These are phyloP conservation scores for Oryza glumipatula DNA, from an alignment of 176 grass and related monocot species.

Conservation along the genomic window DNA sequence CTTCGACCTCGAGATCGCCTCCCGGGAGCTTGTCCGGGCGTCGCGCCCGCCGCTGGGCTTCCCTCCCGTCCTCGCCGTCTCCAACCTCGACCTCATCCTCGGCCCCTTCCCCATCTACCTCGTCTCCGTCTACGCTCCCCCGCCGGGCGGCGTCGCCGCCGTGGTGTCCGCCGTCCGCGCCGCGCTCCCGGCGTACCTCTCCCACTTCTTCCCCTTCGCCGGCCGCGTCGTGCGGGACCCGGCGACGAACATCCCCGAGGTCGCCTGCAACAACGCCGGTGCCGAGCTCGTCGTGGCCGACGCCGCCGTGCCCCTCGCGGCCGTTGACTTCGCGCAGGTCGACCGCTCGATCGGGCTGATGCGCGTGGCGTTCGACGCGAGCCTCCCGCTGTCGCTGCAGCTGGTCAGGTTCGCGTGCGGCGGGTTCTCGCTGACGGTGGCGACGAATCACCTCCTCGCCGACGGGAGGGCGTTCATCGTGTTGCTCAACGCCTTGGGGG, in stretches of 20 bases:
- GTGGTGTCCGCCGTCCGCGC: slow-evolving; percentile 37
- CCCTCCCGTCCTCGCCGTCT: slow-evolving; percentile 47
- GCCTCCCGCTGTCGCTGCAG: slow-evolving; percentile 65
- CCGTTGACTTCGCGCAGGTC: slow-evolving; percentile 53
- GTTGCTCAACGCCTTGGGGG: slow-evolving; percentile 39
- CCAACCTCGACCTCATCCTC: slow-evolving; percentile 70
- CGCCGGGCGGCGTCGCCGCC: slow-evolving; percentile 18
- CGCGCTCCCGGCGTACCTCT: slow-evolving; percentile 53
- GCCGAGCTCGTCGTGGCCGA: slow-evolving; percentile 81
- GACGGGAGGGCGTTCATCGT: slow-evolving; percentile 56
- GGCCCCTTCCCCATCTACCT: slow-evolving; percentile 51
- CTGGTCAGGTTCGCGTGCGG: slow-evolving; percentile 71
- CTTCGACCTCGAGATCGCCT: slow-evolving; percentile 39
- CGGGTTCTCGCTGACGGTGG: slow-evolving; percentile 59
- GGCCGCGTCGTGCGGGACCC: slow-evolving; percentile 43
- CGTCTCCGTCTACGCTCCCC: slow-evolving; percentile 43
- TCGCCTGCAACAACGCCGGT: slow-evolving; percentile 64
- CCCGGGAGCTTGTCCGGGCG: slow-evolving; percentile 44
- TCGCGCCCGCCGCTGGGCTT: slow-evolving; percentile 38
- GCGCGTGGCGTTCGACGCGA: slow-evolving; percentile 48
- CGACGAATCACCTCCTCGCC: slow-evolving; percentile 65
- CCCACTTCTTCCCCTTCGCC: slow-evolving; percentile 57
- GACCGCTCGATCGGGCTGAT: slow-evolving; percentile 51
- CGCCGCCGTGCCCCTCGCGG: slow-evolving; percentile 36
- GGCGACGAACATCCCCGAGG: slow-evolving; percentile 34